A percentile compares a stretch with the other conserved stretches of the same genome.
Conservation (phyloP, 176 grass and related monocot species). For the Carex kokanica region DNA sequence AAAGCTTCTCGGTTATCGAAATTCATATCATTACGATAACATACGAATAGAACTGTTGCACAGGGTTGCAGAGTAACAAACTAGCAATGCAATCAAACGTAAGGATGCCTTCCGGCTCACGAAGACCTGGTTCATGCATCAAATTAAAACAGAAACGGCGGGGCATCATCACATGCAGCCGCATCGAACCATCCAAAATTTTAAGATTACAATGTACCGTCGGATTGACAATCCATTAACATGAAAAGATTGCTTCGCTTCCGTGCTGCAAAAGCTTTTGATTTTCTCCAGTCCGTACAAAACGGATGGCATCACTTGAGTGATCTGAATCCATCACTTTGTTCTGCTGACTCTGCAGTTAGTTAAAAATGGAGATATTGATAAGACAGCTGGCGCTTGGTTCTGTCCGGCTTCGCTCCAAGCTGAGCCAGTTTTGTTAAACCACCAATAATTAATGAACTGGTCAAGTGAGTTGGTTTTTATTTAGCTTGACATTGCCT, state of each 20-base stretch:
- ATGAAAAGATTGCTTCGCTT: background rate
- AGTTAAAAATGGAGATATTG: background rate
- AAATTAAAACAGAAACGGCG: background rate
- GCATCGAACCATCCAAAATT: background rate
- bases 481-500: background rate
- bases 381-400: background rate
- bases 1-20: background rate
- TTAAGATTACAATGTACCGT: constrained; percentile 6
- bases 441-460: background rate
- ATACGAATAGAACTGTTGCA: background rate
- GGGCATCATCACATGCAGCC: background rate
- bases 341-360: background rate
- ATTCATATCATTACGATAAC: background rate
- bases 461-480: background rate
- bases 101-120: background rate
- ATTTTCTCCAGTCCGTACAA: background rate
- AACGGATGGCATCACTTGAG: background rate
- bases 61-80: background rate
- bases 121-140: background rate
- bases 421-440: background rate
- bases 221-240: background rate
- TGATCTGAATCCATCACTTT: no score
- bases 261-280: background rate
- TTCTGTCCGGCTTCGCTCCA: background rate
- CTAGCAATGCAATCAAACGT: background rate